A percentile compares a stretch with the other conserved stretches of the same genome.
Evolutionary conservation across 23 red algal genomes (phyloP).

Genomic region (Gracilaria vermiculophylla): DNA sequence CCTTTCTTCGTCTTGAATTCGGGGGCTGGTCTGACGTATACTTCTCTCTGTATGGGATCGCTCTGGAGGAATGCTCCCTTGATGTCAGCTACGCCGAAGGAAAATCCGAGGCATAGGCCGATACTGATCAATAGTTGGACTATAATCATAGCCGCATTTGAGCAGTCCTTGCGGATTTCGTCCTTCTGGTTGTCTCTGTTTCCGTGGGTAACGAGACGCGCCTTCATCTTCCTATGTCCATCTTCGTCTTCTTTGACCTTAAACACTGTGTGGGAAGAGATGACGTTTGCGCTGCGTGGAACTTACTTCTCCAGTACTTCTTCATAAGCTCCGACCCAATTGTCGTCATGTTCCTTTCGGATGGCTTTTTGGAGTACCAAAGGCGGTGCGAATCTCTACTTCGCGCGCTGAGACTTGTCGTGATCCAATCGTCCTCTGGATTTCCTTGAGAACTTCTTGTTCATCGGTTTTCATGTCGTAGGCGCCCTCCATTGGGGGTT

Average conservation of each 20-base stretch:
- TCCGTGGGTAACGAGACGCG: neutral
- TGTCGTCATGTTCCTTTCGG: neutral
- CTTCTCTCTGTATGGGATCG: slow-evolving; percentile 6
- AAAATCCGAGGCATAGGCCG: neutral
- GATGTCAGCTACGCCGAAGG: neutral
- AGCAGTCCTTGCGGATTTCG: neutral
- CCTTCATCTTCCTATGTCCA: neutral
- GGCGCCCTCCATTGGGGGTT: neutral
- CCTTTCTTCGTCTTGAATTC: neutral
- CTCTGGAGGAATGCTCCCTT: slow-evolving; percentile 34
- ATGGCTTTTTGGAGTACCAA: neutral
- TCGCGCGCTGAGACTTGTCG: neutral
- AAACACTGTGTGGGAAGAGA: slow-evolving; percentile 9
- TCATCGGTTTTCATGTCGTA: neutral
- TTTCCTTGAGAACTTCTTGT: neutral
- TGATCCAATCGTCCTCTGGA: neutral
- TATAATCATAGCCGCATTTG: neutral
- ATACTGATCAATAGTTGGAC: neutral
- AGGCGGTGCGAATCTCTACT: neutral
- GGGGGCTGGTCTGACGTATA: slow-evolving; percentile 3
- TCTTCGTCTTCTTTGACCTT: slow-evolving; percentile 18
- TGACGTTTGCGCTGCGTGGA: neutral
- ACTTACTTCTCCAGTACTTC: neutral
- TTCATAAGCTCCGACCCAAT: neutral
- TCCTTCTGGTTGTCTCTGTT: neutral